Base-by-base conservation (phyloP, 2,329 filamentous ascomycete genomes). In the Cordyceps sp. region DNA sequence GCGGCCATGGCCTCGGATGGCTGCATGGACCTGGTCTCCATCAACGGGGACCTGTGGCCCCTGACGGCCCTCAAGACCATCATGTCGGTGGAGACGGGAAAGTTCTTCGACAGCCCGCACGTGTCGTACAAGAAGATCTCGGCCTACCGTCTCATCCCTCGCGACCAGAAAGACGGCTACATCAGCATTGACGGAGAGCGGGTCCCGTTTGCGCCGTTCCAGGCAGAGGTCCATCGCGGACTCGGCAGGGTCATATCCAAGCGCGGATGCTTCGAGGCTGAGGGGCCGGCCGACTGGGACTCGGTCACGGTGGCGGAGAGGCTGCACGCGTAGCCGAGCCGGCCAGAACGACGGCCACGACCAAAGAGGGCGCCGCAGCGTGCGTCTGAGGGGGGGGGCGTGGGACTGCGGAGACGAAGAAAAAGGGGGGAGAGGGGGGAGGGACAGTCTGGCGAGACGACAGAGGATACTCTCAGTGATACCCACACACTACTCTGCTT, bases 121-220 rank as follows among this genome's bases (percentile, higher is more conserved):
- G 79, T 93, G 10, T 66, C 67, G 20, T 88, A 94, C 53, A 71
- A 76, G 44, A 98, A 98, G 53, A 68, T 94, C 4, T 67, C 69
- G n/a, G 90, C 78, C 0, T 94, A 90, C 50, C 70, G 90, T 26
- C 77, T 98, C 39, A 76, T 77, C 4, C 90, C 90, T 0, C 73
- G 71, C 33, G 58, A 78, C 39, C 66, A 76, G 44, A 60, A 69
- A 25, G 67, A 76, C 39, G 88, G 88, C 2, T 90, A 81, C 51
- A 92, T 98, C 50, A 92, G 84, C 50, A 84, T 98, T 41, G 90
- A 96, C 47, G 90, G 90, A 24, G 90, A 98, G 57, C 68, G 70
- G 33, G 65, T 93, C 3, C 80, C 84, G 0, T 96, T 93, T 50
- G 78, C 78, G 44, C 79, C 83, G 0, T 92, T 94, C 49, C 90